Percentiles rank a stretch among this genome's conserved stretches.
These are phyloP conservation scores for Coccomyxa sp. DNA, from an alignment of 139 green algal genomes.

Conservation along the genomic window DNA sequence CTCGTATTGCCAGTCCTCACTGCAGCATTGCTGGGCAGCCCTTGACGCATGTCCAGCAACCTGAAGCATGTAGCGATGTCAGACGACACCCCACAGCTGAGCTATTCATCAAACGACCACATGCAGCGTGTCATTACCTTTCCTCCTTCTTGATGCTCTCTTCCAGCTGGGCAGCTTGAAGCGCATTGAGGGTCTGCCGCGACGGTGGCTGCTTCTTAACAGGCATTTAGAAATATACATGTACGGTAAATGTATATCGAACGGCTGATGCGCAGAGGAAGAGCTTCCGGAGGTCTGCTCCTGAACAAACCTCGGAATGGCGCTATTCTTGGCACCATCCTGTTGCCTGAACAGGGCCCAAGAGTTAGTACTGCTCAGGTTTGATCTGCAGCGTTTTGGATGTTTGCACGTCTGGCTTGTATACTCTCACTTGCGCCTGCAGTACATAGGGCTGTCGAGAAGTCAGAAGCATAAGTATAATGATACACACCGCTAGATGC, in stretches of 20 bases:
- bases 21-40: not conserved
- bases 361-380: not conserved
- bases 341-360: not conserved
- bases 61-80: not conserved
- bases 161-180: not conserved
- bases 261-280: not conserved
- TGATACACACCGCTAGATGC: not conserved
- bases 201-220: not conserved
- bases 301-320: not conserved
- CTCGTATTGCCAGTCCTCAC: not conserved
- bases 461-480: not conserved
- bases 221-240: not conserved
- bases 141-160: constrained; percentile 2
- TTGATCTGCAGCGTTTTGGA: not conserved
- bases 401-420: not conserved
- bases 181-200: not conserved
- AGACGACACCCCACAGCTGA: not conserved
- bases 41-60: not conserved
- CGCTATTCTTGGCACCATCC: not conserved
- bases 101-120: not conserved
- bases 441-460: not conserved
- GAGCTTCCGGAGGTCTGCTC: not conserved
- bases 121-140: not conserved
- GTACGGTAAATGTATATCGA: not conserved
- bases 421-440: not conserved